These are phyloP conservation scores for Vigna hirtella DNA, from an alignment of 306 rosid genomes.

Conservation along the genomic window DNA sequence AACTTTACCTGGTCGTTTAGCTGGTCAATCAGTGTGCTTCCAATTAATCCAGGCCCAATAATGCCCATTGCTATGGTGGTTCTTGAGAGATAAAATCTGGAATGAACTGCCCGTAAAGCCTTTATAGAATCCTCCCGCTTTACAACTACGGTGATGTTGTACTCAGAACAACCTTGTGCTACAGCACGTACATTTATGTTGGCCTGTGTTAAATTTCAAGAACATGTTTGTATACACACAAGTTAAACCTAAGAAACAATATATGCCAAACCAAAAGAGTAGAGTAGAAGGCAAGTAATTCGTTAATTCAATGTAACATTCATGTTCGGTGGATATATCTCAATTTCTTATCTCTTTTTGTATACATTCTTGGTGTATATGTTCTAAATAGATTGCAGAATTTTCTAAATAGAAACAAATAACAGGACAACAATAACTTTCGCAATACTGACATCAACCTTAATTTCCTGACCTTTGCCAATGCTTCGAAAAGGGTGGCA, in stretches of 20 bases:
- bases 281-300: too few relatives aligned
- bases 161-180: slow-evolving; percentile 89
- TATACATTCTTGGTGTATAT: neutral
- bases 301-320: neutral
- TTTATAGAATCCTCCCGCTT: slow-evolving; percentile 80
- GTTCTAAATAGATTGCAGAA: neutral
- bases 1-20: slow-evolving; percentile 76
- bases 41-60: slow-evolving; percentile 84
- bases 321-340: neutral
- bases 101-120: slow-evolving; percentile 83
- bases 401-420: too few relatives aligned
- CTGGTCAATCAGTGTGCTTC: slow-evolving; percentile 80
- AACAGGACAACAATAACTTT: neutral
- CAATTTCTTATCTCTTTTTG: neutral
- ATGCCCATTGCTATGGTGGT: slow-evolving; percentile 85
- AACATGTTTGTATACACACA: neutral
- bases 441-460: slow-evolving; percentile 18
- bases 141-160: slow-evolving; percentile 75
- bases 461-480: slow-evolving; percentile 72
- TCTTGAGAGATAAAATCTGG: slow-evolving; percentile 78
- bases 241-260: neutral
- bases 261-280: neutral
- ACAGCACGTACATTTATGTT: slow-evolving; percentile 83
- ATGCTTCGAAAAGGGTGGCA: slow-evolving; percentile 81
- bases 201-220: slow-evolving; percentile 57